These are phyloP conservation scores for Vaccinium darrowii DNA, from an alignment of 148 eudicot species.

Conservation along the genomic window DNA sequence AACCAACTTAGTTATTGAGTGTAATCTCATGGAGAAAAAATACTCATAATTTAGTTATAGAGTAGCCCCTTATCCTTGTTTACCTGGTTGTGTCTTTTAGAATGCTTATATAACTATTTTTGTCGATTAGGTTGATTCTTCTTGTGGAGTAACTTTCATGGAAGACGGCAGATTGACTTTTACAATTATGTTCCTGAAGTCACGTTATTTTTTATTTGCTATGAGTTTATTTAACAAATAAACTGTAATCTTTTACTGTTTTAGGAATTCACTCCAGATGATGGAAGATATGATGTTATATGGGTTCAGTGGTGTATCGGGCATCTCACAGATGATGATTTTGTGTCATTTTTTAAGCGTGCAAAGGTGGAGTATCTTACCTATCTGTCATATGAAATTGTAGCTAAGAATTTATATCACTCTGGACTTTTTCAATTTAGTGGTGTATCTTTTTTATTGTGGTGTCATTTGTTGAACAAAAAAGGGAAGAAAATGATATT, in stretches of 20 bases:
- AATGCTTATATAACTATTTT: neutral
- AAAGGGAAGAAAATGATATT: neutral
- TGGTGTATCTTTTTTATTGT: neutral
- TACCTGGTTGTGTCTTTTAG: neutral
- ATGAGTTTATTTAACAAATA: neutral
- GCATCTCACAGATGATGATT: slow-evolving; percentile 93
- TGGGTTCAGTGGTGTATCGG: slow-evolving; percentile 99
- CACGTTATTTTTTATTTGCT: neutral
- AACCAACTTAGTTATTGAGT: too few species aligned
- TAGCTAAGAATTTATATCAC: neutral
- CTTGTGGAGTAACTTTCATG: neutral
- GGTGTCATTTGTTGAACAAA: neutral
- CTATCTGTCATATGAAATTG: neutral
- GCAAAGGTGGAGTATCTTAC: slow-evolving; percentile 61
- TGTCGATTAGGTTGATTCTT: neutral
- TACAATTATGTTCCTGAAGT: neutral
- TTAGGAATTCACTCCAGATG: slow-evolving; percentile 86
- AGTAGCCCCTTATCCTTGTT: slow-evolving; percentile 5
- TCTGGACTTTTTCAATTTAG: neutral
- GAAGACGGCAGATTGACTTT: neutral
- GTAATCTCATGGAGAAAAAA: neutral
- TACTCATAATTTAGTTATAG: neutral
- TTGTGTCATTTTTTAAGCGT: slow-evolving; percentile 74
- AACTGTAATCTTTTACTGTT: slow-evolving; percentile 6
- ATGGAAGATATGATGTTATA: slow-evolving; percentile 81